Percentiles rank a stretch among this genome's conserved stretches.
Evolutionary conservation across 2,329 filamentous ascomycete genomes (phyloP).

Genomic region (Onygenales sp.): DNA sequence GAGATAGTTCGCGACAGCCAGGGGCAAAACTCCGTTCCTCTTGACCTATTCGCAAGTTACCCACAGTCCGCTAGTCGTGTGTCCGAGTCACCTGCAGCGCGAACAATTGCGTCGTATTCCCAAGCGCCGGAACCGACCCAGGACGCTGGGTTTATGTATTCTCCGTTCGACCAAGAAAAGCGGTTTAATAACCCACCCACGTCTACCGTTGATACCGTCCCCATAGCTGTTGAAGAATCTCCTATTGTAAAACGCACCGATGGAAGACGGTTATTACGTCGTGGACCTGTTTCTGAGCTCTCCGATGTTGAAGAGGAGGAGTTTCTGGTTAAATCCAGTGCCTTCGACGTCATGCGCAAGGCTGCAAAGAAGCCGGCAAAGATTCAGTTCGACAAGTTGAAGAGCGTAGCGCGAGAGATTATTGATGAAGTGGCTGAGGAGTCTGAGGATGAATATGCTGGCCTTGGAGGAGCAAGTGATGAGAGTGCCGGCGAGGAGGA

Average conservation of each 20-base stretch:
- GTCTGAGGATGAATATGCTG: constrained; percentile 96
- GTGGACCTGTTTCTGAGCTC: constrained; percentile 33
- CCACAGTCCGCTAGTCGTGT: constrained; percentile 21
- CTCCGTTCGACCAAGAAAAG: constrained; percentile 57
- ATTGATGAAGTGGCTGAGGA: constrained; percentile 91
- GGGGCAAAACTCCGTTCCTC: constrained; percentile 30
- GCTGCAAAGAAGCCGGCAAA: constrained; percentile 33
- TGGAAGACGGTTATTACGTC: constrained; percentile 36
- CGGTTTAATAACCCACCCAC: constrained; percentile 56
- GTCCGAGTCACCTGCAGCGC: constrained; percentile 26
- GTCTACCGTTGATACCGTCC: constrained; percentile 63
- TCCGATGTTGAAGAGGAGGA: constrained; percentile 40
- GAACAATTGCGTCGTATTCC: constrained; percentile 52
- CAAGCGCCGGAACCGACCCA: constrained; percentile 69
- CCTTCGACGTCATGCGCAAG: constrained; percentile 60
- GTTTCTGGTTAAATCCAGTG: constrained; percentile 37
- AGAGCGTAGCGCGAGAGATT: constrained; percentile 77
- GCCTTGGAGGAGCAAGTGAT: constrained; percentile 79
- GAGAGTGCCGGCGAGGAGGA: constrained; percentile 72
- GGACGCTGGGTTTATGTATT: constrained; percentile 65
- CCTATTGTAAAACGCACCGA: constrained; percentile 56
- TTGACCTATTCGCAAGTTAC: constrained; percentile 36
- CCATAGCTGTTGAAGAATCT: constrained; percentile 48
- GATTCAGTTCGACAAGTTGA: constrained; percentile 66
- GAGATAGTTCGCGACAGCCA: constrained; percentile 52